These are phyloP conservation scores for Quercus lobata DNA, from an alignment of 331 rosid genomes.

Conservation along the genomic window DNA sequence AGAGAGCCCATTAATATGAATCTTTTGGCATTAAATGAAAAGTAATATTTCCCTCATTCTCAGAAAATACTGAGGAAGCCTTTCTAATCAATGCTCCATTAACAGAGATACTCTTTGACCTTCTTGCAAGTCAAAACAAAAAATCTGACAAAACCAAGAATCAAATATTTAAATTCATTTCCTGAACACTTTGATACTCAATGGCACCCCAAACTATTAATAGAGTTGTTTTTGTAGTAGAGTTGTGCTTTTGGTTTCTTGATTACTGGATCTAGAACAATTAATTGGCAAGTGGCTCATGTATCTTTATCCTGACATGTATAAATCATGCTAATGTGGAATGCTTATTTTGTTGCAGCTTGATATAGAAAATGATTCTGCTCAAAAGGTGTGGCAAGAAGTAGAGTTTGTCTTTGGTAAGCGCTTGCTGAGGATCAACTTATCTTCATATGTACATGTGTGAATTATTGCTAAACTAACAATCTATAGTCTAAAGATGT, in stretches of 20 bases:
- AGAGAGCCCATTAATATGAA: not conserved
- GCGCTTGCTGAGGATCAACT: slow-evolving; percentile 22
- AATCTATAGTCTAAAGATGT: not conserved
- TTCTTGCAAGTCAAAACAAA: not conserved
- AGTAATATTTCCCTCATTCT: not conserved
- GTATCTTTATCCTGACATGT: not conserved
- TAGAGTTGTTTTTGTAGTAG: not conserved
- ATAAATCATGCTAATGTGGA: not conserved
- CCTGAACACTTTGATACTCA: not conserved
- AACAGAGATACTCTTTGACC: not conserved
- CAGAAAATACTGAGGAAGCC: not conserved
- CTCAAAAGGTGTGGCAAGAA: slow-evolving; percentile 82
- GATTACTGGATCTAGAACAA: not conserved
- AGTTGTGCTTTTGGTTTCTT: not conserved
- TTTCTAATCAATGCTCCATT: not conserved
- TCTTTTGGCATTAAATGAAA: not conserved
- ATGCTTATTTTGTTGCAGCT: slow-evolving; percentile 55
- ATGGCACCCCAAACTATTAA: not conserved
- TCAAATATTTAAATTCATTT: not conserved
- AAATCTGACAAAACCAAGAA: not conserved
- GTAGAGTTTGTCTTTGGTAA: slow-evolving; percentile 86
- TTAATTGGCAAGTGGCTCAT: not conserved
- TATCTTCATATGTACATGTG: not conserved
- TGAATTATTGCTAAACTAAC: not conserved
- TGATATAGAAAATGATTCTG: slow-evolving; percentile 67